Base-by-base conservation (phyloP, 2,329 filamentous ascomycete genomes). In the Aspergillus sclerotialis region DNA sequence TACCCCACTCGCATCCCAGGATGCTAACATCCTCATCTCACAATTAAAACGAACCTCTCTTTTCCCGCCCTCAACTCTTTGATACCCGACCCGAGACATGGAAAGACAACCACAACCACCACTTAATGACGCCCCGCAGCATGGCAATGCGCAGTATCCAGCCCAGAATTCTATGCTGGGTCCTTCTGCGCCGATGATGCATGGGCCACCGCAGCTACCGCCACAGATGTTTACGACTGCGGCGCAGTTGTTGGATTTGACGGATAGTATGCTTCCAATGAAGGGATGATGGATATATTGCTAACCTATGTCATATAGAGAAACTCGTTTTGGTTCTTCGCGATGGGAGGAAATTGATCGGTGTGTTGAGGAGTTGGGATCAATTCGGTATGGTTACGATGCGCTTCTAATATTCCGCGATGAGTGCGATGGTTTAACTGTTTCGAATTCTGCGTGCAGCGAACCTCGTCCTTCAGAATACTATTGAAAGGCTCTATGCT, bases 221-320 rank as follows among this genome's bases (percentile, higher is more conserved):
- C 89, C 89, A 39, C 90, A 98, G 70, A 95, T 96, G 83, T 98
- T 98, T 68, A 94, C 92, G 12, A 98, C 92, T 19, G 92, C 92
- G 19, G 89, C 92, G 35, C 92, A 96, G 69, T 72, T 98, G 39
- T 71, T 98, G 39, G 92, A 98, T 61, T 74, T 98, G 54, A 96
- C 92, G 52, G 92, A 98, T 69, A 98, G 90, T 96, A 78, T 70
- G 84, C 53, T 44, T 17, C 19, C 9, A 5, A 19, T 12, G 14
- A 36, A 27, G 10, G 19, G 13, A 14, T 24, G 14, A 15, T 9
- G n/a, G 28, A 10, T 26, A 28, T 17, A 16, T 16, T 11, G 13
- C 17, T 38, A 33, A 42, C 26, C 25, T 19, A 11, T 33, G 29
- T n/a, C 13, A 7, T 19, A 44, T 61, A 96, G 92, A 98, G 70